Base-by-base conservation (phyloP, 495 filamentous ascomycete genomes). In the Hamigera avellanea region DNA sequence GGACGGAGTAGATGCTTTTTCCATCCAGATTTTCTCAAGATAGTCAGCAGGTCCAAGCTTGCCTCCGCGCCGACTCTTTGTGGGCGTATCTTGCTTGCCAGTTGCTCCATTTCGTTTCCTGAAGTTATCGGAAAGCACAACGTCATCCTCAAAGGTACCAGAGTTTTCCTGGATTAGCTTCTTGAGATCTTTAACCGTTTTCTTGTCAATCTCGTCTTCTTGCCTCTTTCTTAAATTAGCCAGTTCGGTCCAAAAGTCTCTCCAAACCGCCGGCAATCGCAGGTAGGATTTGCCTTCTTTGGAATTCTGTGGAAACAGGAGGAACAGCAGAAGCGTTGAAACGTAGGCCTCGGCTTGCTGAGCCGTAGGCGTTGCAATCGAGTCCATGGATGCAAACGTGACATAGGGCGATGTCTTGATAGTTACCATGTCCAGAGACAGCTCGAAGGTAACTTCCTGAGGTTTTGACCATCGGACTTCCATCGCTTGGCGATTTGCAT, bases 281-380 rank as follows among this genome's bases (percentile, higher is more conserved):
- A 94, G 46, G 45, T 82, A 81, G 7, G 80, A 72, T 49, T 91
- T 95, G 42, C 93, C 86, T 46, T 95, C 91, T 49, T 82, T 89
- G 2, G 72, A 70, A 16, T 72, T 86, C 14, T 72, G 67, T 4
- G 76, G 70, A 43, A 87, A 95, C 1, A 96, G 58, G 15, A 82
- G 64, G 52, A 91, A 93, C 10, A 96, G 59, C 13, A 78, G 86
- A 15, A 76, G 66, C 1, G 88, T 94, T 3, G 84, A 83, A 29
- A 93, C 73, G 46, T 78, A 95, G 7, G 75, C 75, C 54, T 95
- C 87, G 7, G 89, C 87, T 52, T 98, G 91, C 42, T 76, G 75
- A 1, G 66, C 31, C 30, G 81, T 81, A 0, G 85, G 78, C 8
- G 86, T 81, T n/a, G 85, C 76, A 27, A 93, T 53, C 0, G 70